phyloP scores from a whole-genome alignment of 441 rosid genomes.

The Gossypium schwendimanii region DNA sequence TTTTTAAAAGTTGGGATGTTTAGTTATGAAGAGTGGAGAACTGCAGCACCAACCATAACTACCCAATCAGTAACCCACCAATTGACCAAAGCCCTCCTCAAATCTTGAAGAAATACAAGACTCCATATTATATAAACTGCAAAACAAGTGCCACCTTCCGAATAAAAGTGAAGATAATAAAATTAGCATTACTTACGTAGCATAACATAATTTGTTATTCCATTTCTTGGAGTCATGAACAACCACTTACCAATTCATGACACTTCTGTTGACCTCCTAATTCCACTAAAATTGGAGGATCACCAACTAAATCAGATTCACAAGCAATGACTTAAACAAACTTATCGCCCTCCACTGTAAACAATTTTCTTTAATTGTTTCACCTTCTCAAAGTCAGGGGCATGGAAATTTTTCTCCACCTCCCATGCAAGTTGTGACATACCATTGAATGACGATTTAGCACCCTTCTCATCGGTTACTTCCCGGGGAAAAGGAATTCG shows the following conservation, averaged over 20 bases:
- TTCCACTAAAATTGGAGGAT: not conserved
- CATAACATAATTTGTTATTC: not conserved
- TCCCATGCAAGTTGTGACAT: slow-evolving; percentile 98
- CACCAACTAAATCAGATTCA: not conserved
- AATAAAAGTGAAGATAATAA: not conserved
- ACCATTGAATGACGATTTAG: slow-evolving; percentile 80
- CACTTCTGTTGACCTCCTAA: not conserved
- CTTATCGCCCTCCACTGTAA: slow-evolving; percentile 10
- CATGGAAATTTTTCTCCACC: slow-evolving; percentile 63
- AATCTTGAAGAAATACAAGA: not conserved
- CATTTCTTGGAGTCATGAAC: not conserved
- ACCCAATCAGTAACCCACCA: not conserved
- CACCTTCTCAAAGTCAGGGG: slow-evolving; percentile 55
- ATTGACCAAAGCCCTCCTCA: not conserved
- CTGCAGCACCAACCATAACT: not conserved
- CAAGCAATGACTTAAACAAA: not conserved
- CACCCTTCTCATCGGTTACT: slow-evolving; percentile 79
- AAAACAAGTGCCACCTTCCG: too few species aligned
- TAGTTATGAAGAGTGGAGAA: too few species aligned
- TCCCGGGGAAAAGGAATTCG: slow-evolving; percentile 86
- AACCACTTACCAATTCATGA: not conserved
- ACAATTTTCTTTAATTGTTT: slow-evolving; percentile 51
- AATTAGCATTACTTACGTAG: not conserved
- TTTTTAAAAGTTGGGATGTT: not conserved
- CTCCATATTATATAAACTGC: not conserved